A percentile compares a stretch with the other conserved stretches of the same genome.
Conservation (phyloP, 2,329 filamentous ascomycete genomes). For the Aspergillus thermomutatus region DNA sequence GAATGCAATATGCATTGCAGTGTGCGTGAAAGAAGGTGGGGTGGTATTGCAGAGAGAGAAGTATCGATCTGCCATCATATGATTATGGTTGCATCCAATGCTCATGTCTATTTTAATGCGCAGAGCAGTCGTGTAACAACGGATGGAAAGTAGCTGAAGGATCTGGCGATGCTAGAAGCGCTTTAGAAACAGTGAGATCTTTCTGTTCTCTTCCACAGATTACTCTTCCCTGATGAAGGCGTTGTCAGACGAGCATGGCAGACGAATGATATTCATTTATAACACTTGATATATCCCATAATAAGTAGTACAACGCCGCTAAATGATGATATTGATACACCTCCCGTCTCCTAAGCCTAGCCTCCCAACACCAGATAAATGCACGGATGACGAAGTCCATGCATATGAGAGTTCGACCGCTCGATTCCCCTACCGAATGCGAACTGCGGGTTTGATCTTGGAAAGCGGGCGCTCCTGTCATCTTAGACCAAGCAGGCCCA, state of each 20-base stretch:
- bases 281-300: not conserved
- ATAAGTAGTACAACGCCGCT: not conserved
- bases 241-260: not conserved
- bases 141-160: too few species aligned
- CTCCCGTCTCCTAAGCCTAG: slow-evolving; percentile 1
- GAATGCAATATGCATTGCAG: not conserved
- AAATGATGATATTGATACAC: slow-evolving; percentile 6
- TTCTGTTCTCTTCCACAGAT: not conserved
- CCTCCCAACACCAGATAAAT: slow-evolving; percentile 4
- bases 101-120: not conserved
- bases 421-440: not conserved
- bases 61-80: not conserved
- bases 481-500: not conserved
- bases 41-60: not conserved
- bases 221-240: not conserved
- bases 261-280: not conserved
- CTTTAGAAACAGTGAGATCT: not conserved
- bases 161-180: not conserved
- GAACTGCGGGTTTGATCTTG: not conserved
- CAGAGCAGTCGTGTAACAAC: not conserved
- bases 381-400: not conserved
- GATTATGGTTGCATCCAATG: not conserved
- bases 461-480: not conserved
- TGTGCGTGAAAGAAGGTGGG: too few species aligned
- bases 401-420: not conserved